A percentile compares a stretch with the other conserved stretches of the same genome.
Conservation (phyloP, 345 rosid genomes). For the Murraya koenigii region DNA sequence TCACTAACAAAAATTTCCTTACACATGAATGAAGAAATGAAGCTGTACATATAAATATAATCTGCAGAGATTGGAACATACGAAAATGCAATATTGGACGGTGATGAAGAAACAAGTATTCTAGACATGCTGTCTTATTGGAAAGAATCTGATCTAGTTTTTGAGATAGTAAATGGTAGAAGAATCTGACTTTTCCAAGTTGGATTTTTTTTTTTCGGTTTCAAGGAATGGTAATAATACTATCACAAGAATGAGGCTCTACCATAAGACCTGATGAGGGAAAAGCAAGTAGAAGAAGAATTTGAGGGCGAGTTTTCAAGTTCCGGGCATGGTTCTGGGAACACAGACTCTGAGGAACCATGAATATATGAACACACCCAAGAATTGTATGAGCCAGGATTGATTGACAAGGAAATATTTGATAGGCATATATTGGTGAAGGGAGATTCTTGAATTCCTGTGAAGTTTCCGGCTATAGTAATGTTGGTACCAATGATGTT, state of each 20-base stretch:
- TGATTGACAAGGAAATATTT: constrained; percentile 48
- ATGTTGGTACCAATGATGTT: constrained; percentile 60
- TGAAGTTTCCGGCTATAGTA: constrained; percentile 60
- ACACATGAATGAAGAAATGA: constrained; percentile 85
- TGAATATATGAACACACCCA: constrained; percentile 76
- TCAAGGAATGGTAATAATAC: constrained; percentile 2
- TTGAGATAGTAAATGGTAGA: constrained; percentile 21
- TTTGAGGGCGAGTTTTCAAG: constrained; percentile 33
- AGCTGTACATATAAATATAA: constrained; percentile 72
- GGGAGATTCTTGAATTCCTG: constrained; percentile 69
- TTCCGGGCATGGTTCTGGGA: constrained; percentile 65
- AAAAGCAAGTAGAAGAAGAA: constrained; percentile 37
- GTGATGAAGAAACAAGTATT: constrained; percentile 29
- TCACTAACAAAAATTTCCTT: constrained; percentile 58
- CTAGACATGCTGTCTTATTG: constrained; percentile 44
- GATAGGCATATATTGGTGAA: constrained; percentile 66
- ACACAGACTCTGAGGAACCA: constrained; percentile 71
- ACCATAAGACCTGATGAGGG: constrained; percentile 25
- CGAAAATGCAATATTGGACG: constrained; percentile 14
- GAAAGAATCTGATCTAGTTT: constrained; percentile 49
- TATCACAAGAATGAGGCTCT: constrained; percentile 49
- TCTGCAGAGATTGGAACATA: constrained; percentile 39
- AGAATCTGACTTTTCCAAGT: constrained; percentile 2
- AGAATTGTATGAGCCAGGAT: constrained; percentile 26
- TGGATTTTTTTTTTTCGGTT: neutral